These are phyloP conservation scores for Eucalyptus cloeziana DNA, from an alignment of 345 rosid genomes.

Conservation along the genomic window DNA sequence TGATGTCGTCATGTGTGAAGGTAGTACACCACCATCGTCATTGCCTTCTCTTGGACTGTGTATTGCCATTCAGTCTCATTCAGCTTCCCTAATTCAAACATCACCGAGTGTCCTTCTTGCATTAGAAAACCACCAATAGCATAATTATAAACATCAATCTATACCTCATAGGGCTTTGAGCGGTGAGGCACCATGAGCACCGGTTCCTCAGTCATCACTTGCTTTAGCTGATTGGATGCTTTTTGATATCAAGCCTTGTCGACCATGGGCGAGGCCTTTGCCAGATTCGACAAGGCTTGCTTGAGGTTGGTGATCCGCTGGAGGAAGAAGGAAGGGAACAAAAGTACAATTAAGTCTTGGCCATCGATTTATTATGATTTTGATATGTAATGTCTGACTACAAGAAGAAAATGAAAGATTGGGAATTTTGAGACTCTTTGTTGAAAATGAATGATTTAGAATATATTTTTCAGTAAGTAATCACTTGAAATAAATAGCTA, in stretches of 20 bases:
- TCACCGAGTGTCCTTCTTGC: not conserved
- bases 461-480: too few relatives aligned
- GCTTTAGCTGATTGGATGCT: not conserved
- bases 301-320: fast-evolving
- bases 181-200: not conserved
- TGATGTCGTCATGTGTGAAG: not conserved
- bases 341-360: not conserved
- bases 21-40: not conserved
- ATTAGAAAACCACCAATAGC: not conserved
- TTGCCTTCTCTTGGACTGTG: not conserved
- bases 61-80: not conserved
- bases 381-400: not conserved
- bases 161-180: not conserved
- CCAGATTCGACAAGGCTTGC: fast-evolving
- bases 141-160: not conserved
- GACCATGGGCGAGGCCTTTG: not conserved
- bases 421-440: too few relatives aligned
- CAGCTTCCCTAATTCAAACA: not conserved
- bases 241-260: not conserved
- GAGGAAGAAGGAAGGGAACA: not conserved
- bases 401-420: not conserved
- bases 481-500: not conserved
- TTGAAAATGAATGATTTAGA: too few relatives aligned
- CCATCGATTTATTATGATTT: not conserved
- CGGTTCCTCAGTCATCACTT: not conserved